Percentiles rank a stretch among this genome's conserved stretches.
Conservation (phyloP, 1,139 yeast species). For the Diutina mesorugosa region DNA sequence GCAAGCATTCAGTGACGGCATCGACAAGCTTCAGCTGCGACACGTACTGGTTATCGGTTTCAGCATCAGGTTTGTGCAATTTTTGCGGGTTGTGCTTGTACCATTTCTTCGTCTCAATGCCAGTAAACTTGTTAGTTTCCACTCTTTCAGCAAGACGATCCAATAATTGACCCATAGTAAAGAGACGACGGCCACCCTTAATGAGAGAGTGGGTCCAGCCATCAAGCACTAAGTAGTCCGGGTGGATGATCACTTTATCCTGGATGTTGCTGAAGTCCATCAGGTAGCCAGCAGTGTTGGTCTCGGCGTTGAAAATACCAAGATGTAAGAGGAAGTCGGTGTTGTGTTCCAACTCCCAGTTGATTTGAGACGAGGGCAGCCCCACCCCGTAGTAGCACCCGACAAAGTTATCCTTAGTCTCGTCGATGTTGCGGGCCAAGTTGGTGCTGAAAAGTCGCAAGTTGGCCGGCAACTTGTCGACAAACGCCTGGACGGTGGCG, state of each 20-base stretch:
- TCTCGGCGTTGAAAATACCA: constrained; percentile 42
- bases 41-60: constrained; percentile 7
- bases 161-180: not conserved
- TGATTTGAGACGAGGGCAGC: constrained; percentile 13
- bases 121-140: not conserved
- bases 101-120: not conserved
- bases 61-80: not conserved
- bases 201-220: not conserved
- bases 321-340: constrained; percentile 38
- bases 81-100: not conserved
- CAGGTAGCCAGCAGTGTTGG: constrained; percentile 37
- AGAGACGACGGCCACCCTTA: not conserved
- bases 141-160: constrained; percentile 13
- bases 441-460: constrained; percentile 19
- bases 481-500: constrained; percentile 29
- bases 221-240: constrained; percentile 7
- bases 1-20: constrained; percentile 22
- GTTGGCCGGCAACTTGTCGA: constrained; percentile 19
- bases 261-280: constrained; percentile 9
- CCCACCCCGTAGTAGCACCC: constrained; percentile 51
- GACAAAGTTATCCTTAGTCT: constrained; percentile 39
- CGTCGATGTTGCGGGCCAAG: constrained; percentile 51
- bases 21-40: constrained; percentile 15
- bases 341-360: constrained; percentile 15
- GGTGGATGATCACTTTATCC: constrained; percentile 5